phyloP scores from a whole-genome alignment of 2,329 filamentous ascomycete species.

The Arthrinium puccinioides region DNA sequence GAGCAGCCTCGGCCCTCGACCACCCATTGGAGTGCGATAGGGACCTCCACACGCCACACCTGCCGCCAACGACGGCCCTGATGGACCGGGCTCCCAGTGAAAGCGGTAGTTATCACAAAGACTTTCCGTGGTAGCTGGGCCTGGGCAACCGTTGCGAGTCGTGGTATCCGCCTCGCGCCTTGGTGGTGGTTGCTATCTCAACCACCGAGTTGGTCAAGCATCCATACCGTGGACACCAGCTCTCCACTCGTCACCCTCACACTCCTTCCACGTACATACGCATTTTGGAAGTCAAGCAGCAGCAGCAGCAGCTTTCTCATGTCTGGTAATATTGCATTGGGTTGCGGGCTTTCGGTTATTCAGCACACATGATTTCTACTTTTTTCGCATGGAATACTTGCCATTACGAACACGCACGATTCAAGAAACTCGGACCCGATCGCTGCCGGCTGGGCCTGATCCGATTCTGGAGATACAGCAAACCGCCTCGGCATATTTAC shows the following conservation, averaged over 20 bases:
- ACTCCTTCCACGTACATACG: background rate
- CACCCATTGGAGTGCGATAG: constrained; percentile 48
- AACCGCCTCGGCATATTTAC: background rate
- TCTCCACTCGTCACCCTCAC: too few relatives aligned
- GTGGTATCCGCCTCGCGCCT: too few relatives aligned
- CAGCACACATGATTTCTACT: constrained; percentile 15
- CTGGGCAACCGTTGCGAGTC: too few relatives aligned
- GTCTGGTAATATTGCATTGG: constrained; percentile 44
- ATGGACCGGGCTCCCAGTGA: too few relatives aligned
- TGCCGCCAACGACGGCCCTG: too few relatives aligned
- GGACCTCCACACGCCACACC: too few relatives aligned
- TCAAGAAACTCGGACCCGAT: too few relatives aligned
- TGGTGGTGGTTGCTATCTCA: too few relatives aligned
- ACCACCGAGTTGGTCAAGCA: too few relatives aligned
- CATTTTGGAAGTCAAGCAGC: constrained; percentile 20
- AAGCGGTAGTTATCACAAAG: too few relatives aligned
- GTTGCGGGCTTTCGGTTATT: constrained; percentile 23
- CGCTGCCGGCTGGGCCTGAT: background rate
- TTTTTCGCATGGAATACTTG: constrained; percentile 3
- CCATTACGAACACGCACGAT: constrained; percentile 4
- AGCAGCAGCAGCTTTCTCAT: constrained; percentile 23
- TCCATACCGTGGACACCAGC: too few relatives aligned
- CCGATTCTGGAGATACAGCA: constrained; percentile 3
- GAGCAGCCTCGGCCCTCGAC: constrained; percentile 67
- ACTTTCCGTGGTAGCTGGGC: too few relatives aligned